Evolutionary conservation across 1,139 yeast genomes (phyloP).

Genomic region (Yamadazyma triangularis): DNA sequence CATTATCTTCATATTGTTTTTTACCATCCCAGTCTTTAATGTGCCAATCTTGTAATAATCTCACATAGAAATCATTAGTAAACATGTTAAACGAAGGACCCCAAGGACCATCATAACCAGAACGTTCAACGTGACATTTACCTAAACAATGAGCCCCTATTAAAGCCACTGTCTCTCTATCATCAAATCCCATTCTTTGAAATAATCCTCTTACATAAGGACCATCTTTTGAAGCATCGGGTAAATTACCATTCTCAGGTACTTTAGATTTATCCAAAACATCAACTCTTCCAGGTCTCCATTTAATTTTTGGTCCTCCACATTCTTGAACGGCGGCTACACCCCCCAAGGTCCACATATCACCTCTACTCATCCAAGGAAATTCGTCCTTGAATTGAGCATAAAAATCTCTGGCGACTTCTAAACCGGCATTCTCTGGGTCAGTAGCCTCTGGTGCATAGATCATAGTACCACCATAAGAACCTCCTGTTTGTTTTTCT

Average conservation of each 20-base stretch:
- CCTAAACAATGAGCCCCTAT: constrained; percentile 90
- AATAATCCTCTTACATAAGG: constrained; percentile 65
- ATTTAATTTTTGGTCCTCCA: constrained; percentile 79
- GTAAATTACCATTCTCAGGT: constrained; percentile 72
- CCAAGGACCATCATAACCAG: constrained; percentile 95
- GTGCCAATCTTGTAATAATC: constrained; percentile 76
- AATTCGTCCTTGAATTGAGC: constrained; percentile 54
- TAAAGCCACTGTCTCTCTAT: constrained; percentile 80
- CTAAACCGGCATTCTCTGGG: constrained; percentile 74
- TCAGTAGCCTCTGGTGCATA: constrained; percentile 60
- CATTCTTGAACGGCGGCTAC: constrained; percentile 82
- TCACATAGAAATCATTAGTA: constrained; percentile 75
- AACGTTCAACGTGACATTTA: constrained; percentile 57
- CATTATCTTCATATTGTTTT: constrained; percentile 72
- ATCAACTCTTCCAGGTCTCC: constrained; percentile 76
- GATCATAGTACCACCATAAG: constrained; percentile 81
- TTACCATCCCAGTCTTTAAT: constrained; percentile 71
- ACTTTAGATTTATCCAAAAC: constrained; percentile 21
- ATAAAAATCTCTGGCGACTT: constrained; percentile 61
- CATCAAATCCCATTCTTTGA: constrained; percentile 69
- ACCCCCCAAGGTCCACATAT: constrained; percentile 84
- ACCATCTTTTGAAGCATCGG: constrained; percentile 74
- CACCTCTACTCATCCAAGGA: constrained; percentile 85
- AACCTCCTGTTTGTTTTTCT: constrained; percentile 63
- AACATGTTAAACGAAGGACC: constrained; percentile 83